These are phyloP conservation scores for Diaporthe capsici DNA, from an alignment of 2,329 filamentous ascomycete genomes.

Conservation along the genomic window DNA sequence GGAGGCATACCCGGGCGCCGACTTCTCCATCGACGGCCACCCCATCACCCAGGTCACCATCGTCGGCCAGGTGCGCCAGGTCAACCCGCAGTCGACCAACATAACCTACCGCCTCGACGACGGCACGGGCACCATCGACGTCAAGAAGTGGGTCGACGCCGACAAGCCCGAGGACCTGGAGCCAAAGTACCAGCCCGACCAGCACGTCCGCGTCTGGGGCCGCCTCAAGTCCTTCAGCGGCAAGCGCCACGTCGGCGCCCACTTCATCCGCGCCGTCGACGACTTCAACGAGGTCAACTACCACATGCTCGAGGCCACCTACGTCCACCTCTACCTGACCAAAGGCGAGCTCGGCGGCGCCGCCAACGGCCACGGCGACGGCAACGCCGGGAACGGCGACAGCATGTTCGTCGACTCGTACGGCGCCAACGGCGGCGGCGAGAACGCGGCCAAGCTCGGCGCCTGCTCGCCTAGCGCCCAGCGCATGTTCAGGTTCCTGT, in stretches of 20 bases:
- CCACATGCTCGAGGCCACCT: slow-evolving; percentile 91
- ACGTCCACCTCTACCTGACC: slow-evolving; percentile 87
- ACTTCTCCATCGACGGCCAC: slow-evolving; percentile 86
- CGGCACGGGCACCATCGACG: slow-evolving; percentile 92
- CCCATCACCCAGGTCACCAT: slow-evolving; percentile 85
- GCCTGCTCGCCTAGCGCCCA: slow-evolving; percentile 70
- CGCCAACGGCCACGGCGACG: slow-evolving; percentile 52
- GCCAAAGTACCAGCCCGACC: slow-evolving; percentile 75
- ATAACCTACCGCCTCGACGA: slow-evolving; percentile 95
- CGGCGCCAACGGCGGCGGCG: slow-evolving; percentile 56
- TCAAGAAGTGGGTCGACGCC: slow-evolving; percentile 86
- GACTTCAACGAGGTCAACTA: slow-evolving; percentile 95
- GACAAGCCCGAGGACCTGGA: slow-evolving; percentile 66
- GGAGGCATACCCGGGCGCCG: slow-evolving; percentile 78
- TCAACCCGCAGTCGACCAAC: slow-evolving; percentile 90
- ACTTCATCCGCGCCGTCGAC: slow-evolving; percentile 82
- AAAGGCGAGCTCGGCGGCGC: slow-evolving; percentile 70
- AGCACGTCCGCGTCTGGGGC: slow-evolving; percentile 89
- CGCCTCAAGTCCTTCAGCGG: slow-evolving; percentile 87
- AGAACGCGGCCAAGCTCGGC: slow-evolving; percentile 58
- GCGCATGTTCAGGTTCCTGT: slow-evolving; percentile 80
- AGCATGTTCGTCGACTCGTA: slow-evolving; percentile 71
- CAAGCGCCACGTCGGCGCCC: slow-evolving; percentile 84
- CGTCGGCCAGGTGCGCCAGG: slow-evolving; percentile 90
- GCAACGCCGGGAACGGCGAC: slow-evolving; percentile 57